phyloP scores from a whole-genome alignment of 176 grass and related monocot species.

The Oryza meridionalis region DNA sequence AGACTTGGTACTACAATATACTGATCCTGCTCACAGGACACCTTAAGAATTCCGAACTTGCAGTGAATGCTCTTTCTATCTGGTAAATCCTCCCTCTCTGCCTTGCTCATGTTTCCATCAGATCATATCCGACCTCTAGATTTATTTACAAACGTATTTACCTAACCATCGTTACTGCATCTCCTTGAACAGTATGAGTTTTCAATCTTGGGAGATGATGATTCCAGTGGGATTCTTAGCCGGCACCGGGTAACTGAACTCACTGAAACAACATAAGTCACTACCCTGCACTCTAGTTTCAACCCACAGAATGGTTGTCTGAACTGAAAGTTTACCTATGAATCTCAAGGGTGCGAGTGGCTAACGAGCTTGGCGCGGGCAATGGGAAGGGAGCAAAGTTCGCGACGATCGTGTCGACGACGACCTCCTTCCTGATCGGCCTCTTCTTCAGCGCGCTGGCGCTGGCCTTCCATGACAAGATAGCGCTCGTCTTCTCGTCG shows the following conservation, averaged over 20 bases:
- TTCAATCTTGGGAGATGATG: conserved; percentile 70
- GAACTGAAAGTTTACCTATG: not conserved
- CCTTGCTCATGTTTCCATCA: not conserved
- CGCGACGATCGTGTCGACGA: conserved; percentile 37
- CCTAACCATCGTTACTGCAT: not conserved
- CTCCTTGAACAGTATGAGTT: conserved; percentile 42
- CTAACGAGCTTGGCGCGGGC: conserved; percentile 49
- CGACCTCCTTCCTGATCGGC: conserved; percentile 36
- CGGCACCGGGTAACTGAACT: conserved; percentile 61
- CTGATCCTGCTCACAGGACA: conserved; percentile 63
- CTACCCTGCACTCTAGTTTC: not conserved
- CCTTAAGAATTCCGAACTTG: conserved; percentile 59
- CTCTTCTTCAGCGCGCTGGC: conserved; percentile 33
- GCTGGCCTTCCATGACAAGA: conserved; percentile 36
- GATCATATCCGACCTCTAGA: not conserved
- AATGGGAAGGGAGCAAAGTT: conserved; percentile 43
- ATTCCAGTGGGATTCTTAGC: conserved; percentile 73
- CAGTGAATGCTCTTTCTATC: conserved; percentile 68
- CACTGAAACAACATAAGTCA: not conserved
- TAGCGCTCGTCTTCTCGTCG: conserved; percentile 21
- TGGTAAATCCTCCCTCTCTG: conserved; percentile 35
- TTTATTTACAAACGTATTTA: not conserved
- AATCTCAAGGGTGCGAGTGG: conserved; percentile 41
- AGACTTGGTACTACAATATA: conserved; percentile 68
- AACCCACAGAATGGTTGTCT: not conserved